Evolutionary conservation across 306 rosid species (phyloP).

Genomic region (Quercus aquifolioides): DNA sequence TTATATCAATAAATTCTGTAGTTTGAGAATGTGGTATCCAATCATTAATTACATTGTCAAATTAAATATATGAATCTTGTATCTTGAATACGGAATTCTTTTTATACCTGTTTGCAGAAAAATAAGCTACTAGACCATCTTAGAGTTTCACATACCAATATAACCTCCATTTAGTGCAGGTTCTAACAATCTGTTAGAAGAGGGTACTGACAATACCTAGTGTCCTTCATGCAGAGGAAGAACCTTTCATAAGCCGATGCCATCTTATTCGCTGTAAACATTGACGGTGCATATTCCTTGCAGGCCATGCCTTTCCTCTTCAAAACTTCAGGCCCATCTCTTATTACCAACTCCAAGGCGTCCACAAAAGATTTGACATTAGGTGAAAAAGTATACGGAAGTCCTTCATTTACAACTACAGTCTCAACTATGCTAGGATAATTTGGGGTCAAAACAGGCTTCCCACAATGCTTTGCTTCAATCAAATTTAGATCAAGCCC

Average conservation of each 20-base stretch:
- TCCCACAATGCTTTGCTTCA: slow-evolving; percentile 28
- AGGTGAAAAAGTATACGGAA: slow-evolving; percentile 28
- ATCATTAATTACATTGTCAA: too few relatives aligned
- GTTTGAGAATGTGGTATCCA: too few relatives aligned
- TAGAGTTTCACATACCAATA: too few relatives aligned
- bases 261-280: slow-evolving; percentile 27
- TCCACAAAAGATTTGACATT: slow-evolving; percentile 23
- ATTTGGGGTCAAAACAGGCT: slow-evolving; percentile 23
- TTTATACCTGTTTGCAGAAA: too few relatives aligned
- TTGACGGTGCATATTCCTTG: slow-evolving; percentile 20
- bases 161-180: too few relatives aligned
- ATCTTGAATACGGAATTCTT: too few relatives aligned
- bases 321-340: slow-evolving; percentile 23
- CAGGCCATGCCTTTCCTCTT: slow-evolving; percentile 29
- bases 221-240: background rate
- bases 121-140: too few relatives aligned
- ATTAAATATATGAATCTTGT: too few relatives aligned
- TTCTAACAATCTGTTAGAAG: too few relatives aligned
- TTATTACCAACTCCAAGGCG: slow-evolving; percentile 19
- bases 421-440: slow-evolving; percentile 35
- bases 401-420: slow-evolving; percentile 19
- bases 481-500: slow-evolving; percentile 30
- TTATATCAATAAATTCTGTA: too few relatives aligned
- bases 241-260: slow-evolving; percentile 24
- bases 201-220: too few relatives aligned